Base-by-base conservation (phyloP, 148 eudicot species). In the Dysphania ambrosioides region DNA sequence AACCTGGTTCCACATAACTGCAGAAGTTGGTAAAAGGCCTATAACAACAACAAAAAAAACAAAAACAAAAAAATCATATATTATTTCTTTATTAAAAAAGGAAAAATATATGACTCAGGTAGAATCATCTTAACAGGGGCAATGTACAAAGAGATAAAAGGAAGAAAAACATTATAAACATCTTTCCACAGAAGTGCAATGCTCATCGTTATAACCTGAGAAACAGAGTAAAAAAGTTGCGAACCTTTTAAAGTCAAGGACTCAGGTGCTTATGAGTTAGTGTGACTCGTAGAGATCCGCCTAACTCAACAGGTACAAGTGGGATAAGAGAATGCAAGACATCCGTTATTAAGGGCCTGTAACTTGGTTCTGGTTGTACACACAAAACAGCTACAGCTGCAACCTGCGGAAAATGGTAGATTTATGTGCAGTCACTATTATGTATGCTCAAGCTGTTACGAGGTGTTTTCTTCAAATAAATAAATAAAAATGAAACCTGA, bases 381-480 rank as follows among this genome's bases (percentile, higher is more conserved):
- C 97, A 93, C 44, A 93, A 80, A 69, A 90, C 91, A 29, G 93
- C 97, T 32, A 93, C 88, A 61, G 93, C 96, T 56, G 97, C 97
- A 78, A 90, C 96, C 97, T 92, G 68, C 16, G 24, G 32, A 81
- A 64, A 68, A 57, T 23, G 42, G 30, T 77, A 6, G 15, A 0
- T 56, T n/a, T 36, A 38, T 38, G 34, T 26, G 27, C 7, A 47
- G 47, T n/a, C 66, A 26, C 35, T 11, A 30, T 35, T 57, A 8
- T 56, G 41, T 30, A 9, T 13, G 15, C 18, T 60, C 36, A 56
- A 58, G 57, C 38, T 41, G 66, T 16, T 10, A 76, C 3, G n/a
- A 55, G 32, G 72, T 31, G 15, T 6, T 57, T 42, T 19, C 15
- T 32, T 0, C 70, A 27, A 21, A 66, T n/a, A n/a, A n/a, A n/a